A percentile compares a stretch with the other conserved stretches of the same genome.
phyloP scores from a whole-genome alignment of 495 filamentous ascomycete species.

The Pseudevernia furfuracea region DNA sequence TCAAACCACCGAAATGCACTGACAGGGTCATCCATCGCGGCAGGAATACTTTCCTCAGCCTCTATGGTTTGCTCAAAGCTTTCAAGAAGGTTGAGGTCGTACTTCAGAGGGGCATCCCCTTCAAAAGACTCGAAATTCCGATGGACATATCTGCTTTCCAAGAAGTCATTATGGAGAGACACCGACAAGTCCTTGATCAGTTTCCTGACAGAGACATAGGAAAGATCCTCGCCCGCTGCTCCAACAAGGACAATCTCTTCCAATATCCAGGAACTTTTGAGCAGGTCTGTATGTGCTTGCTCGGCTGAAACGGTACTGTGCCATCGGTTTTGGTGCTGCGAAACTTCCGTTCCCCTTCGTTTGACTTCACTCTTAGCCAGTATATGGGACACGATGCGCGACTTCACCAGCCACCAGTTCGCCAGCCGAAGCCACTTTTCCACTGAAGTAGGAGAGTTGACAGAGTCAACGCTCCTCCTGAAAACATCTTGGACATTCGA shows the following conservation, averaged over 20 bases:
- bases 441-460: background rate
- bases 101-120: background rate
- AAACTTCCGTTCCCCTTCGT: background rate
- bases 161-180: constrained; percentile 10
- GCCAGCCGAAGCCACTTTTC: constrained; percentile 21
- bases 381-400: background rate
- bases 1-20: constrained; percentile 19
- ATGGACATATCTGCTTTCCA: background rate
- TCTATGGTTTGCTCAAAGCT: constrained; percentile 21
- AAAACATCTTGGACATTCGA: constrained; percentile 9
- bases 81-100: constrained; percentile 17
- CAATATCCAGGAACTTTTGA: constrained; percentile 21
- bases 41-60: constrained; percentile 11
- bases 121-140: background rate
- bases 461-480: constrained; percentile 1
- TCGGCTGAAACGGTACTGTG: constrained; percentile 15
- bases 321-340: constrained; percentile 12
- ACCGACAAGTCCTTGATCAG: constrained; percentile 11
- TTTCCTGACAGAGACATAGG: constrained; percentile 1
- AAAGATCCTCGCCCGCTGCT: constrained; percentile 6
- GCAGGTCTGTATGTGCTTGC: constrained; percentile 18
- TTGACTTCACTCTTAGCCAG: background rate
- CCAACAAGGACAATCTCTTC: constrained; percentile 14
- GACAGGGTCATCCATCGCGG: constrained; percentile 18
- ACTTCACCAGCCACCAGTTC: constrained; percentile 22